Evolutionary conservation across 2,329 filamentous ascomycete species (phyloP).

Genomic region (Sclerotinia minor): DNA sequence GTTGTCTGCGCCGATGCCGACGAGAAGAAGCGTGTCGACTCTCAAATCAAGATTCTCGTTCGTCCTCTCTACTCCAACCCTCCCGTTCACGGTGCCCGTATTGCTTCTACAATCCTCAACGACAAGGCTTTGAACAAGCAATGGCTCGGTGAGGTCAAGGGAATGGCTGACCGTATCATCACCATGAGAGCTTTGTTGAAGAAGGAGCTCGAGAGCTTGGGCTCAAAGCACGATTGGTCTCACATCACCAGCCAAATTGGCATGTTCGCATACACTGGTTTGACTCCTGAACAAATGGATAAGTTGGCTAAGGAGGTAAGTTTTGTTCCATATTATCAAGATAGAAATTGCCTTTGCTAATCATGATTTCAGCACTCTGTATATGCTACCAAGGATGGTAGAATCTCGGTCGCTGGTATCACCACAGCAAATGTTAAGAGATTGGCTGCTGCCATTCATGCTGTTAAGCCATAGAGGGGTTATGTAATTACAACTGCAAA

Average conservation of each 20-base stretch:
- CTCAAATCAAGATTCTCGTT: constrained; percentile 97
- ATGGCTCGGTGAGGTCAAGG: constrained; percentile 96
- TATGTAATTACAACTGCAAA: neutral
- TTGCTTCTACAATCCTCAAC: constrained; percentile 90
- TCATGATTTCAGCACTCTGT: constrained; percentile 70
- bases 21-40: constrained; percentile 94
- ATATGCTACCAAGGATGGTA: constrained; percentile 91
- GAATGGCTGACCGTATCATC: constrained; percentile 98
- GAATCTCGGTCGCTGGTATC: constrained; percentile 84
- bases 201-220: constrained; percentile 90
- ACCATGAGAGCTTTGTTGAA: constrained; percentile 94
- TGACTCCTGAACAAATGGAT: constrained; percentile 90
- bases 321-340: constrained; percentile 33
- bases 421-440: constrained; percentile 76
- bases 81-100: constrained; percentile 91
- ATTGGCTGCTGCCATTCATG: constrained; percentile 80
- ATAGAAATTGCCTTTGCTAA: constrained; percentile 26
- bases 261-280: constrained; percentile 98
- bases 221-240: constrained; percentile 96
- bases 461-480: constrained; percentile 58
- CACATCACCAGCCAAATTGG: constrained; percentile 99
- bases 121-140: constrained; percentile 81
- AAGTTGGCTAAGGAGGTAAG: constrained; percentile 78
- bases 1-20: constrained; percentile 80
- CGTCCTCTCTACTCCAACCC: constrained; percentile 98